Evolutionary conservation across 495 filamentous ascomycete genomes (phyloP), one percentile per base, ranked within the genome.

Genomic region (Talaromyces proteolyticus): DNA sequence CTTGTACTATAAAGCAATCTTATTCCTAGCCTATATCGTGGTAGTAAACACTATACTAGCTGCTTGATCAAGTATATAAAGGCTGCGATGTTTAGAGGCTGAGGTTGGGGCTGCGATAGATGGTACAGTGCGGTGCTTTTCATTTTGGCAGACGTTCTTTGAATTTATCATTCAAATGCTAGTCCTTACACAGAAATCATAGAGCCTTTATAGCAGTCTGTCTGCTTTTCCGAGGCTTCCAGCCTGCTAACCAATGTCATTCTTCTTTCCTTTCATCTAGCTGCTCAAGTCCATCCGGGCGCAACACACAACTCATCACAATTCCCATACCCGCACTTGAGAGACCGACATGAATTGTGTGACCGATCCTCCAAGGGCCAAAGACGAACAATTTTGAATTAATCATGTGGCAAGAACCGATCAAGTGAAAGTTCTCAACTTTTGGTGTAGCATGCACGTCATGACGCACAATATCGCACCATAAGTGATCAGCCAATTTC

Each of bases 391-490:
- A 45, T 25, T 45, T 23, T 7, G 43, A 45, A 23, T 45, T 45
- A 26, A 45, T 26, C 43, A 45, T 45, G 26, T 45, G 43, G 26
- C 43, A 45, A 14, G 43, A 45, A 4, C 43, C 43, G 16, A 45
- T 45, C 3, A 45, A 23, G 26, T 45, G 43, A 23, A 45, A 45
- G 12, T 45, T 22, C 26, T 45, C 43, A 1, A 6, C 26, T 18
- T 45, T 26, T n/a, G 24, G n/a, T 6, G 18, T 17, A 18, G 43
- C 2, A 8, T 34, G 29, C 14, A 45, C n/a, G 6, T 43, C 16
- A 16, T 29, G 41, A 3, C 64, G 40, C 0, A 65, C 22, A 11
- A 70, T 53, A 17, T 64, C 62, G 39, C 61, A 57, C 7, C 21
- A 20, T 4, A n/a, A 19, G 8, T 68, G 69, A 4, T 53, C 0